These are phyloP conservation scores for Leccinum subrobustum DNA, from an alignment of 1,284 basidiomycete species.

Conservation along the genomic window DNA sequence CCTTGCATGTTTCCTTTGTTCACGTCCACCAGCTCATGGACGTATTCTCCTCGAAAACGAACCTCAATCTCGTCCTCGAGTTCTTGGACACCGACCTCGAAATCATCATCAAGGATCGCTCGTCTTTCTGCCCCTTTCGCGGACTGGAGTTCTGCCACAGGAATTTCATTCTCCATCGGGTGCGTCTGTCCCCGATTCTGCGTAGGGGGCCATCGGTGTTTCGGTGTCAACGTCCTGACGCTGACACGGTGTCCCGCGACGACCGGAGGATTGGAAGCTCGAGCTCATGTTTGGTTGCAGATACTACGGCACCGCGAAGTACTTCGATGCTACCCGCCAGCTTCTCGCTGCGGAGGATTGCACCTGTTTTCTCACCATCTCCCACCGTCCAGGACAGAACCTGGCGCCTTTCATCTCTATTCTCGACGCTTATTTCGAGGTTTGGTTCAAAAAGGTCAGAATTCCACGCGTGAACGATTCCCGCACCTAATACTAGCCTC, in stretches of 20 bases:
- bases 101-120: slow-evolving; percentile 95
- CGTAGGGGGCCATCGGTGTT: slow-evolving; percentile 10
- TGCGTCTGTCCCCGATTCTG: slow-evolving; percentile 40
- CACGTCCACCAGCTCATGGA: slow-evolving; percentile 75
- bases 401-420: slow-evolving; percentile 99
- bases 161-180: slow-evolving; percentile 91
- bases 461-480: slow-evolving; percentile 1
- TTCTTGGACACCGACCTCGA: slow-evolving; percentile 98
- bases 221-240: not conserved
- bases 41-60: slow-evolving; percentile 95
- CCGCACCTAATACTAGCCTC: slow-evolving; percentile 16
- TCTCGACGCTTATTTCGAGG: slow-evolving; percentile 89
- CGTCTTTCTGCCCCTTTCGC: slow-evolving; percentile 86
- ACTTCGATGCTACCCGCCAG: slow-evolving; percentile 81
- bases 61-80: slow-evolving; percentile 96
- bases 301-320: slow-evolving; percentile 82
- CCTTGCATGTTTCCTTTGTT: not conserved
- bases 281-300: slow-evolving; percentile 88
- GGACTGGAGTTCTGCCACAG: slow-evolving; percentile 97
- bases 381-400: slow-evolving; percentile 95
- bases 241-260: not conserved
- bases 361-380: slow-evolving; percentile 93
- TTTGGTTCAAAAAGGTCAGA: slow-evolving; percentile 96
- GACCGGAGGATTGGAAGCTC: slow-evolving; percentile 92
- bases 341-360: slow-evolving; percentile 94